These are phyloP conservation scores for Trichoderma polysporum DNA, from an alignment of 2,329 filamentous ascomycete genomes.

Conservation along the genomic window DNA sequence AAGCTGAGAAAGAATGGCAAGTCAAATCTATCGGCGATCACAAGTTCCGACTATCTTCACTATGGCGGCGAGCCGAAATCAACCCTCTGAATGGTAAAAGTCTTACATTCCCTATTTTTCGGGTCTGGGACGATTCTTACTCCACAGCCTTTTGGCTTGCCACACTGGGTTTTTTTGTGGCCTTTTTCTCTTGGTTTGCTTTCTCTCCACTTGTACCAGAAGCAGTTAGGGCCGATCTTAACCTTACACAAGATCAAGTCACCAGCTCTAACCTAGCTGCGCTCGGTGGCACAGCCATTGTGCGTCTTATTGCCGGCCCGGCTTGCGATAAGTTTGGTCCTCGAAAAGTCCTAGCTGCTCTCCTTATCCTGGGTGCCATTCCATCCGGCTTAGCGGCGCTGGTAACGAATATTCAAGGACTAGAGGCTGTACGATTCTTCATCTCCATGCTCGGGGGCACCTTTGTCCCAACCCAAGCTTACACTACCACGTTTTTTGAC, in stretches of 20 bases:
- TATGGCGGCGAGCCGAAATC: constrained; percentile 1
- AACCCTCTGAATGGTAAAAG: constrained; percentile 9
- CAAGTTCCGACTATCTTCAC: background rate
- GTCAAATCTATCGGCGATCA: background rate
- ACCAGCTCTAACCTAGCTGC: constrained; percentile 91
- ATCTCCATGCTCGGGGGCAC: constrained; percentile 75
- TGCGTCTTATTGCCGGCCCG: constrained; percentile 76
- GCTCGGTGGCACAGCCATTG: constrained; percentile 65
- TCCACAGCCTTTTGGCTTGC: background rate
- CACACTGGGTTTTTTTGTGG: constrained; percentile 2
- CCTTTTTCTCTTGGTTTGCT: constrained; percentile 56
- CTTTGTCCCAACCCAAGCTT: constrained; percentile 87
- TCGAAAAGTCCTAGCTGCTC: constrained; percentile 73
- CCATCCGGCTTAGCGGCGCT: constrained; percentile 81
- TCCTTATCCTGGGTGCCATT: constrained; percentile 74
- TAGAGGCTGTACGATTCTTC: constrained; percentile 77
- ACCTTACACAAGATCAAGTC: constrained; percentile 68
- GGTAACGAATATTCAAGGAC: constrained; percentile 59
- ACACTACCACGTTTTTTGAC: constrained; percentile 91
- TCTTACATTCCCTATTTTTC: background rate
- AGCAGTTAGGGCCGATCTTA: constrained; percentile 77
- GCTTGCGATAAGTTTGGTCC: constrained; percentile 85
- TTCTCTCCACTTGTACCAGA: constrained; percentile 78
- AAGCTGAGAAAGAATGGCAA: background rate
- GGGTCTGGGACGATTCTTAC: background rate